These are phyloP conservation scores for Candida krabiensis DNA, from an alignment of 805 yeast species.

Conservation along the genomic window DNA sequence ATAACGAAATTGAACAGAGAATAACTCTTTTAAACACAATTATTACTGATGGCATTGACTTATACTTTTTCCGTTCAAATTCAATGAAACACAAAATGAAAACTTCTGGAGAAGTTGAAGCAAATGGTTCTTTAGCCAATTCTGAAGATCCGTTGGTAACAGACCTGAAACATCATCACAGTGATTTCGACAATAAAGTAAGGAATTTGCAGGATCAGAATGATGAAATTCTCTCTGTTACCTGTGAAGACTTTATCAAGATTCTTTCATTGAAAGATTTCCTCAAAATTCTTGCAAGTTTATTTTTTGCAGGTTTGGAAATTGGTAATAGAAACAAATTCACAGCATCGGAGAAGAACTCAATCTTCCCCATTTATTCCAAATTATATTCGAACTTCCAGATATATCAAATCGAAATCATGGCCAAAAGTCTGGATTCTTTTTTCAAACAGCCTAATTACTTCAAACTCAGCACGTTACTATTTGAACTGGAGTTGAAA, in stretches of 20 bases:
- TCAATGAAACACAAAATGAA: too few species aligned
- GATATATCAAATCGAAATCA: conserved; percentile 20
- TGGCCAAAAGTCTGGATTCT: conserved; percentile 18
- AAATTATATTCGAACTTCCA: conserved; percentile 19
- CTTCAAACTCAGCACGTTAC: conserved; percentile 21
- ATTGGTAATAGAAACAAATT: conserved; percentile 5
- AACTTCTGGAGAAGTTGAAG: too few species aligned
- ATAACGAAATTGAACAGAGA: conserved; percentile 11
- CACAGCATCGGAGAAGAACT: background rate
- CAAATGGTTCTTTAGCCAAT: background rate
- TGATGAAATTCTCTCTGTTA: conserved; percentile 11
- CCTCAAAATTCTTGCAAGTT: conserved; percentile 13
- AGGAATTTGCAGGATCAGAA: background rate
- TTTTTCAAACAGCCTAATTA: conserved; percentile 22
- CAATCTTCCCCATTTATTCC: conserved; percentile 7
- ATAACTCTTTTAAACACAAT: conserved; percentile 20
- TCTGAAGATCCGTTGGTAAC: background rate
- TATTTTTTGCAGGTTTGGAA: conserved; percentile 19
- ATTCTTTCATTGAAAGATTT: conserved; percentile 18
- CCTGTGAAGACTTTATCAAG: conserved; percentile 10
- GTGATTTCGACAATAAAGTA: background rate
- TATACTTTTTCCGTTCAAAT: conserved; percentile 11
- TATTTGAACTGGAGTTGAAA: conserved; percentile 25
- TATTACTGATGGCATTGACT: conserved; percentile 24
- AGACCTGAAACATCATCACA: background rate